phyloP scores from a whole-genome alignment of 805 yeast species.

The Ogataea glucozyma region DNA sequence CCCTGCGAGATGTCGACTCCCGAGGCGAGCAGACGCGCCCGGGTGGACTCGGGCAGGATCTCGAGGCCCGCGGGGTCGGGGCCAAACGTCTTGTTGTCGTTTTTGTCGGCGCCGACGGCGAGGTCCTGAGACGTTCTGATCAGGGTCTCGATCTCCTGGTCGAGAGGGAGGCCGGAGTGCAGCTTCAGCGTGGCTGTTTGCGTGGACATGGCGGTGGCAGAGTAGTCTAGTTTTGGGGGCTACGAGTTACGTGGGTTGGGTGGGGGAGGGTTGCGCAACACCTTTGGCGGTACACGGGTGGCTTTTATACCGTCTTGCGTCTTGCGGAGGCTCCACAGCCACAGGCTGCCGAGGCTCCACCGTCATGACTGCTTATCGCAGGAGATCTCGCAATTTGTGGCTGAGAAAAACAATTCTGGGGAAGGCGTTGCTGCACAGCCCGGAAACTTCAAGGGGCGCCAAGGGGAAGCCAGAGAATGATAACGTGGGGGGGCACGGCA shows the following conservation, averaged over 20 bases:
- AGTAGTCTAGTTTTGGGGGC: no score
- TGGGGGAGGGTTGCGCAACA: no score
- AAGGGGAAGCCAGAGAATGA: no score
- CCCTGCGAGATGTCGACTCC: slow-evolving; percentile 40
- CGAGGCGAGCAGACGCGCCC: slow-evolving; percentile 35
- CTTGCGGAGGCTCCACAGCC: neutral
- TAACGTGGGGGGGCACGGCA: no score
- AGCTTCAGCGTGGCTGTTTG: neutral
- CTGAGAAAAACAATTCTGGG: neutral
- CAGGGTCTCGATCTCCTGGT: slow-evolving; percentile 23
- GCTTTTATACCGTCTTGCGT: neutral
- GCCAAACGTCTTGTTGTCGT: slow-evolving; percentile 9
- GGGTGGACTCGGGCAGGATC: slow-evolving; percentile 29
- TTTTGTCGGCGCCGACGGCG: slow-evolving; percentile 7
- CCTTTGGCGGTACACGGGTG: no score
- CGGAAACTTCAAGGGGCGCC: no score
- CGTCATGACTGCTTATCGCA: neutral
- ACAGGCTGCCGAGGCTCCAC: neutral
- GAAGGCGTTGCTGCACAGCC: no score
- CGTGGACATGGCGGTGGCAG: neutral
- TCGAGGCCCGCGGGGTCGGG: slow-evolving; percentile 24
- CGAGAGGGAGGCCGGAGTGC: slow-evolving; percentile 11
- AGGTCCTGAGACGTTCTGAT: slow-evolving; percentile 15
- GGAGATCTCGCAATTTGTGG: slow-evolving; percentile 1
- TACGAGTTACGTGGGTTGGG: no score